phyloP scores from a whole-genome alignment of 345 rosid genomes.

The Erysimum cheiranthoides region DNA sequence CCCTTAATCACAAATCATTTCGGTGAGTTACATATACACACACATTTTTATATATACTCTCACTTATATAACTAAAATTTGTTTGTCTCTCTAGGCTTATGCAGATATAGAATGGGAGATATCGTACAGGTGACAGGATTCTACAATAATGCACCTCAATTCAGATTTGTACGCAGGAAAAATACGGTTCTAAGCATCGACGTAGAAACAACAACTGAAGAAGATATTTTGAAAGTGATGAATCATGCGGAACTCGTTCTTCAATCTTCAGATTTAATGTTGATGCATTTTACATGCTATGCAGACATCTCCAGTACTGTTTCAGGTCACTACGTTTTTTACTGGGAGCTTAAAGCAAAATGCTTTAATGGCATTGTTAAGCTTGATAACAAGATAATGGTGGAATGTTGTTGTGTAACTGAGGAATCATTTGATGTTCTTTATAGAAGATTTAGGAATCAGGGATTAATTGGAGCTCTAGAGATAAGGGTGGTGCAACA shows the following conservation, averaged over 20 bases:
- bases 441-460: too few relatives aligned
- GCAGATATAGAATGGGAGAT: slow-evolving; percentile 71
- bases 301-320: too few relatives aligned
- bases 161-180: slow-evolving; percentile 56
- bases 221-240: slow-evolving; percentile 62
- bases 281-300: slow-evolving; percentile 45
- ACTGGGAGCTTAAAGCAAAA: too few relatives aligned
- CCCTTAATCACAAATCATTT: slow-evolving; percentile 63
- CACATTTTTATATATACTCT: not conserved
- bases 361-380: too few relatives aligned
- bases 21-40: slow-evolving; percentile 41
- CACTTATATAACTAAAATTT: not conserved
- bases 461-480: too few relatives aligned
- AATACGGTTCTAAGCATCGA: slow-evolving; percentile 57
- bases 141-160: slow-evolving; percentile 64
- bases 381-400: too few relatives aligned
- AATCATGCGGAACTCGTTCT: slow-evolving; percentile 47
- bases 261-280: slow-evolving; percentile 52
- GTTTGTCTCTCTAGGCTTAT: slow-evolving; percentile 49
- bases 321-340: too few relatives aligned
- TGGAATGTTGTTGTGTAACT: too few relatives aligned
- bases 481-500: too few relatives aligned
- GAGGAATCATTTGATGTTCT: too few relatives aligned
- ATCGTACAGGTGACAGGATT: slow-evolving; percentile 64
- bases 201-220: slow-evolving; percentile 71